A percentile compares a stretch with the other conserved stretches of the same genome.
Conservation (phyloP, 306 rosid genomes). For the Vigna angularis region DNA sequence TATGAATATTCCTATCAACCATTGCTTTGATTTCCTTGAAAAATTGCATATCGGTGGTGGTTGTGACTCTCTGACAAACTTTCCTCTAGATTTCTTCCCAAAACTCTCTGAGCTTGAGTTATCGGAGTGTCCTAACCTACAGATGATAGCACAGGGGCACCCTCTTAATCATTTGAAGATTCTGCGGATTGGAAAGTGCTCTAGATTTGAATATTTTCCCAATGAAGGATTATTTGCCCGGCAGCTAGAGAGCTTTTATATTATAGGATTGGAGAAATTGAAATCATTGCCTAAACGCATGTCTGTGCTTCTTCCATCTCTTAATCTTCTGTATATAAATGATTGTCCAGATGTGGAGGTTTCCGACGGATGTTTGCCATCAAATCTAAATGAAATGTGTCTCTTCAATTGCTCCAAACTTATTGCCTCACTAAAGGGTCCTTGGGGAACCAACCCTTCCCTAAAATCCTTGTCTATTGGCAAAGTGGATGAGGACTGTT, state of each 20-base stretch:
- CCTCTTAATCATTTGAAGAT: not conserved
- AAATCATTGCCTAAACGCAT: not conserved
- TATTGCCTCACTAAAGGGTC: not conserved
- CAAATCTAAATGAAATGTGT: not conserved
- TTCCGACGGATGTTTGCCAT: not conserved
- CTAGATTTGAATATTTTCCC: not conserved
- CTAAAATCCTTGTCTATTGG: not conserved
- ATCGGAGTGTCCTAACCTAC: not conserved
- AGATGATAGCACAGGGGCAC: not conserved
- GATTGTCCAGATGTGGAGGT: not conserved
- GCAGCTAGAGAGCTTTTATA: not conserved
- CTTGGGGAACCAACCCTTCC: not conserved
- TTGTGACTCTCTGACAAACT: not conserved
- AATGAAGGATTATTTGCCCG: not conserved
- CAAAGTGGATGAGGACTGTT: not conserved
- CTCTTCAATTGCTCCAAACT: not conserved
- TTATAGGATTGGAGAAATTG: not conserved
- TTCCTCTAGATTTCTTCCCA: not conserved
- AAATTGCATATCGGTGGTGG: not conserved
- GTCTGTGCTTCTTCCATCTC: not conserved
- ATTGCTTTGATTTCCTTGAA: not conserved
- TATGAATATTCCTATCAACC: not conserved
- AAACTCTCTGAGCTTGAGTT: not conserved
- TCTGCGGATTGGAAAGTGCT: not conserved
- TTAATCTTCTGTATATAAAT: rapidly evolving